Evolutionary conservation across 345 rosid species (phyloP), one percentile per base, ranked within the genome.

Genomic region (Aurinia saxatilis): DNA sequence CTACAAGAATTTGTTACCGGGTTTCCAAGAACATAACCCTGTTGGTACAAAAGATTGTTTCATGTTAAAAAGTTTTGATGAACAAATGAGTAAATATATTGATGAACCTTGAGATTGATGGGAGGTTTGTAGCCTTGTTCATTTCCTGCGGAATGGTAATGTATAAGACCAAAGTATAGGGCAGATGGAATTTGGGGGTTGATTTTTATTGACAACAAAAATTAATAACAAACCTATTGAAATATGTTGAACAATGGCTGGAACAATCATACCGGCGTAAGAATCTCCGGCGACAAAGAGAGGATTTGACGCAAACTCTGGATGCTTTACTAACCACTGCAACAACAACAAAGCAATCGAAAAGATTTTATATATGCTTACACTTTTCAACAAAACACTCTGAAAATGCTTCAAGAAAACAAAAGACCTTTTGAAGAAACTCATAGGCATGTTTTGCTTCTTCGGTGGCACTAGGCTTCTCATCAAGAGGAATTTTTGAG

Each of bases 1-100:
- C n/a, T n/a, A n/a, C n/a, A n/a, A n/a, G n/a, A n/a, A 8, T 72
- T 66, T 10, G 88, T 79, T 10, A 0, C 0, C 4, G 90, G 81
- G 67, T 85, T 88, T 11, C 93, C 93, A 31, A 85, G 72, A n/a
- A 85, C 10, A 72, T 77, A 85, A 50, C 93, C 96, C 90, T 85
- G 62, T 44, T 18, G 34, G n/a, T 63, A 39, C 13, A 15, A 40
- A 36, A 38, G 38, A 50, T 27, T 13, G 1, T 14, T 39, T 56
- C 1, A 46, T 47, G 5, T 6, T 14, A 38, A 13, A 13, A 41
- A 13, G 19, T 10, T 23, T n/a, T n/a, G 1, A 38, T 6, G 29
- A 50, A 15, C 10, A 11, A 0, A 37, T 49, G 10, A 25, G 29
- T 27, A 29, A 37, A 49, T 12, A 49, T 61, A 36, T 25, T 9